A percentile compares a stretch with the other conserved stretches of the same genome.
Evolutionary conservation across 1,284 basidiomycete species (phyloP).

Genomic region (Tylopilus sp.): DNA sequence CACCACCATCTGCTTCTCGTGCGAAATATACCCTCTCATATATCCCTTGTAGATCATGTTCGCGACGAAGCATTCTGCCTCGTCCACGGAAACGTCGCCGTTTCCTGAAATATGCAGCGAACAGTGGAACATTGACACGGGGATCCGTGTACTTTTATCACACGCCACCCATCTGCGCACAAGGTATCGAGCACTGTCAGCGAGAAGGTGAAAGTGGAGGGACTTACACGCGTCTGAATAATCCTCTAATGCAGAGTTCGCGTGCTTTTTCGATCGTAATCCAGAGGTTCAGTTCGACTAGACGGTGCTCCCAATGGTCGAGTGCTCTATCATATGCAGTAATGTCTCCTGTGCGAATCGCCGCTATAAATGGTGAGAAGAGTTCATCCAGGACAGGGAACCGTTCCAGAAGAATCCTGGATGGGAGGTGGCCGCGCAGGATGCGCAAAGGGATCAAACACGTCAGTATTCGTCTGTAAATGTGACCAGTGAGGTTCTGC

Average conservation of each 20-base stretch:
- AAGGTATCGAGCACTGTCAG: background rate
- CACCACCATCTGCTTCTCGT: conserved; percentile 92
- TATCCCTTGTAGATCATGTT: conserved; percentile 94
- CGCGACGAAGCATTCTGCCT: conserved; percentile 92
- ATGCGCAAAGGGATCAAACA: conserved; percentile 90
- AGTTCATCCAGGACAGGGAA: conserved; percentile 75
- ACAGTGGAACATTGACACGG: conserved; percentile 73
- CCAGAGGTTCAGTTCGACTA: conserved; percentile 83
- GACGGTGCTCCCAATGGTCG: conserved; percentile 59
- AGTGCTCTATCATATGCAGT: conserved; percentile 79
- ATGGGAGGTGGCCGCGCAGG: conserved; percentile 82
- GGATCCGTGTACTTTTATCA: conserved; percentile 72
- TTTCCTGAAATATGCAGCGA: conserved; percentile 68
- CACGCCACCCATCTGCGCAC: conserved; percentile 71
- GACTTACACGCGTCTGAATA: conserved; percentile 85
- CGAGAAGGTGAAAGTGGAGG: background rate
- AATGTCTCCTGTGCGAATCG: conserved; percentile 78
- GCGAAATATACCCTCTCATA: conserved; percentile 94
- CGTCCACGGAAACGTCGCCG: conserved; percentile 60
- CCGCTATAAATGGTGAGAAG: conserved; percentile 78
- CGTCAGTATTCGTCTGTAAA: conserved; percentile 74
- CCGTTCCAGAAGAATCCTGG: conserved; percentile 59
- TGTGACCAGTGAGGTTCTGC: background rate
- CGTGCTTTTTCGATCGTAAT: conserved; percentile 85
- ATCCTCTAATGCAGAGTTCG: conserved; percentile 80